A percentile compares a stretch with the other conserved stretches of the same genome.
Evolutionary conservation across 2,329 filamentous ascomycete species (phyloP).

Genomic region (Rutstroemia sydowiana): DNA sequence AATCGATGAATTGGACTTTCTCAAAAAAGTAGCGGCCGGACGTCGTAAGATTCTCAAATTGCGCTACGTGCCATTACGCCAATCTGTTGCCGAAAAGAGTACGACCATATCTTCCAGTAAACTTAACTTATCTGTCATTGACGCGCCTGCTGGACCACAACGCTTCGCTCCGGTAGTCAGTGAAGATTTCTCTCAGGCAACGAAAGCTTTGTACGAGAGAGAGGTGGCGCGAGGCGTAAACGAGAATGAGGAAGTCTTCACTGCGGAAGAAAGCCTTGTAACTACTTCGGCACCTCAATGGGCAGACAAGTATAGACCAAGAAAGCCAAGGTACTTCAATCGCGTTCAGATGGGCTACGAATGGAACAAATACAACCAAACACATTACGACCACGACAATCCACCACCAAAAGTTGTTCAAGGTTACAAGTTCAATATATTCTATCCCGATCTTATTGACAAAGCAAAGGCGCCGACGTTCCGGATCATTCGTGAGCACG

Average conservation of each 20-base stretch:
- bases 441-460: conserved; percentile 95
- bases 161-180: conserved; percentile 63
- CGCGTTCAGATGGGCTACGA: conserved; percentile 98
- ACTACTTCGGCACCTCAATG: conserved; percentile 62
- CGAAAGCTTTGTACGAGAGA: conserved; percentile 82
- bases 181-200: conserved; percentile 79
- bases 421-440: conserved; percentile 99
- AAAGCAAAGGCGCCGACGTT: conserved; percentile 92
- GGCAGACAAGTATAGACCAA: conserved; percentile 76
- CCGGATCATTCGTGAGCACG: conserved; percentile 89
- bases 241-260: conserved; percentile 94
- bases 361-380: conserved; percentile 99
- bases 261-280: conserved; percentile 74
- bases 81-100: conserved; percentile 32
- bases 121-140: conserved; percentile 33
- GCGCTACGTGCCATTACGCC: conserved; percentile 59
- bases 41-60: conserved; percentile 55
- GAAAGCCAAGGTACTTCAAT: conserved; percentile 96
- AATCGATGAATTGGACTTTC: conserved; percentile 50
- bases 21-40: conserved; percentile 49
- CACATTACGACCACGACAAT: conserved; percentile 97
- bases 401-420: conserved; percentile 97
- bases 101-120: conserved; percentile 28
- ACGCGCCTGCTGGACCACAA: conserved; percentile 48
- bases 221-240: conserved; percentile 86